Conservation (phyloP, 2,329 filamentous ascomycete species). For the Pseudonectria buxi region DNA sequence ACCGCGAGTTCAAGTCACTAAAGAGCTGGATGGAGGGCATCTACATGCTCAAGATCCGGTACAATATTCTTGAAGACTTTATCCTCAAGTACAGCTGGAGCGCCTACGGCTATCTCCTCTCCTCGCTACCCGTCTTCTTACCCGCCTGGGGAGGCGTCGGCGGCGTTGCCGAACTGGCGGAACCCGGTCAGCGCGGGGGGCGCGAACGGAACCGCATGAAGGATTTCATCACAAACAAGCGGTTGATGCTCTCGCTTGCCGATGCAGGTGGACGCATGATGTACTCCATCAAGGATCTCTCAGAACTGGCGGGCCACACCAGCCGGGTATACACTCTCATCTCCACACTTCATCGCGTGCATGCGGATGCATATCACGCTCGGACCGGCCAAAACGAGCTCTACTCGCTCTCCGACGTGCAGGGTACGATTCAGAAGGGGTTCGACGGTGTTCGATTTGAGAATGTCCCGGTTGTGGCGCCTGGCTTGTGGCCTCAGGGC, state of each 20-base stretch:
- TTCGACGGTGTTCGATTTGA: constrained; percentile 93
- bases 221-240: constrained; percentile 98
- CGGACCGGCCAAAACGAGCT: constrained; percentile 64
- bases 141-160: constrained; percentile 88
- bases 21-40: constrained; percentile 98
- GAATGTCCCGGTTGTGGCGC: constrained; percentile 87
- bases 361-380: constrained; percentile 79
- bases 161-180: constrained; percentile 60
- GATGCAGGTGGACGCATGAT: constrained; percentile 98
- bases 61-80: constrained; percentile 98
- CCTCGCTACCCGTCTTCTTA: constrained; percentile 87
- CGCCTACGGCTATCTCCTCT: constrained; percentile 90
- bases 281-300: constrained; percentile 98
- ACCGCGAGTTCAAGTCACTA: constrained; percentile 85
- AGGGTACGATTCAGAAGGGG: constrained; percentile 88
- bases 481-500: constrained; percentile 77
- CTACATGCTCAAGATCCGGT: constrained; percentile 94
- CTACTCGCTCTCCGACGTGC: constrained; percentile 83
- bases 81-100: constrained; percentile 99
- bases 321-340: constrained; percentile 94
- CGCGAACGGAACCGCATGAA: constrained; percentile 87
- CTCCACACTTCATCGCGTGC: constrained; percentile 86
- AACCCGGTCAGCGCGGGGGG: constrained; percentile 42
- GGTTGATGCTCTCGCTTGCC: constrained; percentile 92
- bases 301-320: constrained; percentile 91